Base-by-base conservation (phyloP, 176 grass and related monocot species). In the Panicum miliaceum region DNA sequence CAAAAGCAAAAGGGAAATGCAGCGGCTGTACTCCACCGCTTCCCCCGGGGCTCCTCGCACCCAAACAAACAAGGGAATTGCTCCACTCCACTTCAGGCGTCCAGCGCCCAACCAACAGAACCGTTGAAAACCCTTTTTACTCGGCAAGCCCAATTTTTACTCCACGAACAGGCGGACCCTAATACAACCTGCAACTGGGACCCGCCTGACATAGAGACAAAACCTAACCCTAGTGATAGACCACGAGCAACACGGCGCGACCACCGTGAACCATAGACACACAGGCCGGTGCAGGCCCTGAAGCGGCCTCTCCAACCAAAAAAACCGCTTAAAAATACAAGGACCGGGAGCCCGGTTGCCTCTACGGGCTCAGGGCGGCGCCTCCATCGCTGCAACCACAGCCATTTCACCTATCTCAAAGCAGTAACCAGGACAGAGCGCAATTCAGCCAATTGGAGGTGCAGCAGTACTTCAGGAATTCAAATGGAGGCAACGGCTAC, bases 371-470 rank as follows among this genome's bases (percentile, higher is more conserved):
- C n/a, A 2, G 15, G 4, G 38, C 25, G 3, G 27, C 15, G 29
- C 43, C 13, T 69, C 80, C 71, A 81, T 85, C 88, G 83, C 88
- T 64, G 83, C 82, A 81, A 77, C 88, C 83, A 77, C 88, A 77
- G 77, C 34, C 83, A 58, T 90, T 90, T 90, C 89, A 90, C 89
- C 80, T 90, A 90, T 90, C 89, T 90, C 80, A 90, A 90, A 90
- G 89, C 89, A 83, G 47, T 12, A 50, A 45, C 40, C 79, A 42
- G 73, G 18, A 19, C 64, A 34, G 15, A 16, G n/a, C 11, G 16
- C 72, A 59, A 6, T 8, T 38, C 74, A 41, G 8, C 64, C 23
- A 23, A 81, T 70, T n/a, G 22, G 64, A 54, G n/a, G 35, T 29
- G 3, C 35, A 53, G 46, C n/a, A n/a, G n/a, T 81, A 36, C 29